A percentile compares a stretch with the other conserved stretches of the same genome.
phyloP scores from a whole-genome alignment of 768 basidiomycete species.

The Lactarius indigo region DNA sequence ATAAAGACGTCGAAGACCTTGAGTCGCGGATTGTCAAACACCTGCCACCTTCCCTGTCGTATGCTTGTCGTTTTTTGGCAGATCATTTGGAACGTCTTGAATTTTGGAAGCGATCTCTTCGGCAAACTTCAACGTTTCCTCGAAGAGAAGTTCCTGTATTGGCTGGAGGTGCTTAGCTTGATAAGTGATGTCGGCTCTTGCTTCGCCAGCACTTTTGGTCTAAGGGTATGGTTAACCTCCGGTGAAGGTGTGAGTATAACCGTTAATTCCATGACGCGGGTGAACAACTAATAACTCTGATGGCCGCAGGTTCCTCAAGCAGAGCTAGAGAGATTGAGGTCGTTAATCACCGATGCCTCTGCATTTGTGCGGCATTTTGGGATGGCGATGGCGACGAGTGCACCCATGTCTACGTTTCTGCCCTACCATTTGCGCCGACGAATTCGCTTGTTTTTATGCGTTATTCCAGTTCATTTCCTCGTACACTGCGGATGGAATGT shows the following conservation, averaged over 20 bases:
- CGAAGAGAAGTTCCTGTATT: background rate
- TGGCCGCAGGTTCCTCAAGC: background rate
- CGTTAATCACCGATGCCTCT: background rate
- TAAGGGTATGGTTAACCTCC: no score
- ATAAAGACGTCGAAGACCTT: background rate
- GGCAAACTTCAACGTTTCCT: background rate
- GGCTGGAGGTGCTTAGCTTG: no score
- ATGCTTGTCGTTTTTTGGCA: conserved; percentile 1
- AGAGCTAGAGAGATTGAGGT: background rate
- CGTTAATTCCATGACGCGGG: background rate
- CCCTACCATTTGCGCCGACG: background rate
- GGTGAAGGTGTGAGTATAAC: no score
- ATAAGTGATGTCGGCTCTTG: no score
- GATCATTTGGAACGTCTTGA: background rate
- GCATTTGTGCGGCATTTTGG: background rate
- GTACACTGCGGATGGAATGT: background rate
- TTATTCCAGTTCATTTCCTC: background rate
- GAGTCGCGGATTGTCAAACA: background rate
- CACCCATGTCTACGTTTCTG: background rate
- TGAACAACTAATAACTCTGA: background rate
- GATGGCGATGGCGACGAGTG: background rate
- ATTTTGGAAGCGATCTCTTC: background rate
- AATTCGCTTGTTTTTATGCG: background rate
- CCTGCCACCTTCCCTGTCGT: background rate
- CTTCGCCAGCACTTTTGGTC: no score